A percentile compares a stretch with the other conserved stretches of the same genome.
Evolutionary conservation across 106 monocot genomes (phyloP).

Genomic region (Ottelia alismoides): DNA sequence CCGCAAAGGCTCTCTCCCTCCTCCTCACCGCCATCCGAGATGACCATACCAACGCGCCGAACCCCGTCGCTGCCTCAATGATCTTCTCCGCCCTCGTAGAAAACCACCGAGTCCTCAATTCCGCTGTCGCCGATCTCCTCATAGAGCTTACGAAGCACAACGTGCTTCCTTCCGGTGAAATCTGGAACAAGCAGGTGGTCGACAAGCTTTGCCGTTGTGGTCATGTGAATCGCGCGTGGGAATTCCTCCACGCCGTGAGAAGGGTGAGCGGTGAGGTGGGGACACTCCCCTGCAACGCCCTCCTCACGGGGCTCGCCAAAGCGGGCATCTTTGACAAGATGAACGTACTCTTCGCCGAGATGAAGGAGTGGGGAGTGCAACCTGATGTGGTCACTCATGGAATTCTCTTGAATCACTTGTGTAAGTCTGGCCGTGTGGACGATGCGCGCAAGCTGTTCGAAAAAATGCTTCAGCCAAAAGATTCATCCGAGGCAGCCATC

Average conservation of each 20-base stretch:
- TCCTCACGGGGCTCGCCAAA: conserved; percentile 39
- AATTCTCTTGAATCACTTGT: conserved; percentile 51
- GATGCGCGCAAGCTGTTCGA: conserved; percentile 19
- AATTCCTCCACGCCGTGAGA: conserved; percentile 23
- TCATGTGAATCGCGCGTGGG: conserved; percentile 18
- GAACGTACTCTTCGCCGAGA: conserved; percentile 36
- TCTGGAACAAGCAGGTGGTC: conserved; percentile 23
- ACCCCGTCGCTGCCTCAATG: conserved; percentile 8
- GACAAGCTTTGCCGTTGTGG: conserved; percentile 27
- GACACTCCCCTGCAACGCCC: conserved; percentile 24
- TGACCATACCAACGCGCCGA: conserved; percentile 6
- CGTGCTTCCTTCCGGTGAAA: conserved; percentile 16
- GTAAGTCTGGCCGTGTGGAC: conserved; percentile 34
- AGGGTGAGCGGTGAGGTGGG: conserved; percentile 5
- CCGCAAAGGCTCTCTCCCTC: conserved; percentile 6
- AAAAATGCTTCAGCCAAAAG: not conserved
- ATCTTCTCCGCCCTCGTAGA: conserved; percentile 14
- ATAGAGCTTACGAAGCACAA: conserved; percentile 15
- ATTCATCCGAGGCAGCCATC: not conserved
- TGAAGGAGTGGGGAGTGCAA: conserved; percentile 29
- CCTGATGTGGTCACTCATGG: conserved; percentile 33
- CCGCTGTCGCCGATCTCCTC: conserved; percentile 8
- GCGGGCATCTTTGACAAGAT: conserved; percentile 33
- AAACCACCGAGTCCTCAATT: conserved; percentile 4
- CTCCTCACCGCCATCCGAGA: not conserved